A percentile compares a stretch with the other conserved stretches of the same genome.
phyloP scores from a whole-genome alignment of 2,329 filamentous ascomycete genomes.

The Arthroderma sp. region DNA sequence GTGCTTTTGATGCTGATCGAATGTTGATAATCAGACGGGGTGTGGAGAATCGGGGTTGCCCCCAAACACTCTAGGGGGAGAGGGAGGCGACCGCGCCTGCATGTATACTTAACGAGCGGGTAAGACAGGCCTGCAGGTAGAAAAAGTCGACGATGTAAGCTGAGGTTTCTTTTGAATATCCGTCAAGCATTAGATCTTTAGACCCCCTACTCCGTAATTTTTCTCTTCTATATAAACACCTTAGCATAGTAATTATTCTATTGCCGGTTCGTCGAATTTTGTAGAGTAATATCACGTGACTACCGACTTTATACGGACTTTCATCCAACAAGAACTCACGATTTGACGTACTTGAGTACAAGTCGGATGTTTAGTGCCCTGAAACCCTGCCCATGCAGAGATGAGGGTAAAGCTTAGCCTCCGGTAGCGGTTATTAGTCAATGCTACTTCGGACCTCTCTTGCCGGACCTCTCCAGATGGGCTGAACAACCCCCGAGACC shows the following conservation, averaged over 20 bases:
- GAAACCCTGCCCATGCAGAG: neutral
- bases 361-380: neutral
- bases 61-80: too few species aligned
- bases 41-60: neutral
- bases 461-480: neutral
- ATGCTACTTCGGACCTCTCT: neutral
- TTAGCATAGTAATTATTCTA: too few species aligned
- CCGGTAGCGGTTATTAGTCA: neutral
- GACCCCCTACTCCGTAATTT: too few species aligned
- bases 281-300: neutral
- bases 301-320: neutral
- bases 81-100: too few species aligned
- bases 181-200: too few species aligned
- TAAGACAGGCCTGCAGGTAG: too few species aligned
- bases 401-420: neutral
- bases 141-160: too few species aligned
- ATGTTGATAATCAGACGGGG: conserved; percentile 1
- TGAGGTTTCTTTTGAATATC: too few species aligned
- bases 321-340: neutral
- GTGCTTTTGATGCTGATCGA: neutral
- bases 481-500: neutral
- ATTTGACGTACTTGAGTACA: neutral
- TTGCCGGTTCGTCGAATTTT: too few species aligned
- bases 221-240: too few species aligned
- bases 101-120: too few species aligned